Conservation (phyloP, 495 filamentous ascomycete genomes). For the Polyplosphaeria fusca region DNA sequence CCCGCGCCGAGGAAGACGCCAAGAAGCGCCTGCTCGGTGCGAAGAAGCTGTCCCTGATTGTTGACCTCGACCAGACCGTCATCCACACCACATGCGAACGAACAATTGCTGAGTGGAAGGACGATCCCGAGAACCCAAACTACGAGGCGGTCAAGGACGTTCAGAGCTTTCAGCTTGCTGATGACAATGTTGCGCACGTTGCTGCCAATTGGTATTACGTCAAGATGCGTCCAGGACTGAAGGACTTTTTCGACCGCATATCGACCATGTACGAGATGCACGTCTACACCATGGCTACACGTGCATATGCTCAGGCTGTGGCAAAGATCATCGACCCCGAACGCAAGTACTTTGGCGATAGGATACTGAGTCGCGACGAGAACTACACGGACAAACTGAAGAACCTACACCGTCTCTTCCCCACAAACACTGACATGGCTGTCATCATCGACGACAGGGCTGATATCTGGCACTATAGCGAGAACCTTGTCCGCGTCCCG, state of each 20-base stretch:
- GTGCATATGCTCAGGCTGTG: constrained; percentile 88
- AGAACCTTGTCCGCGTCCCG: constrained; percentile 89
- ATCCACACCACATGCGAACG: constrained; percentile 98
- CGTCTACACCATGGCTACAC: constrained; percentile 98
- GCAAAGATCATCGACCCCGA: constrained; percentile 91
- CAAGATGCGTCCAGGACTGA: constrained; percentile 91
- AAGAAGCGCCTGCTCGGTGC: constrained; percentile 76
- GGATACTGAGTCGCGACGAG: constrained; percentile 93
- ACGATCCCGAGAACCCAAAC: constrained; percentile 83
- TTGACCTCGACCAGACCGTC: constrained; percentile 97
- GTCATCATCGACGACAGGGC: constrained; percentile 97
- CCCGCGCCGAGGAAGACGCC: constrained; percentile 75
- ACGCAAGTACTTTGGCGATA: constrained; percentile 83
- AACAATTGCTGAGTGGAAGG: constrained; percentile 92
- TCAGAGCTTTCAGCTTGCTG: constrained; percentile 75
- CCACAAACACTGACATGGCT: constrained; percentile 97
- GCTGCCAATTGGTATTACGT: constrained; percentile 88
- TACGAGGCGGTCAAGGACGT: constrained; percentile 88
- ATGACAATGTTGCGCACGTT: constrained; percentile 72
- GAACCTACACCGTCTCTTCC: constrained; percentile 86
- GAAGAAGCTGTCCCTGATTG: constrained; percentile 85
- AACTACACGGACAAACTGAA: constrained; percentile 90
- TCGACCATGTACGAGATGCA: constrained; percentile 87
- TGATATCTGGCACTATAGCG: constrained; percentile 95
- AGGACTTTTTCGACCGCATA: constrained; percentile 75